A percentile compares a stretch with the other conserved stretches of the same genome.
These are phyloP conservation scores for Teratosphaeriaceae sp. DNA, from an alignment of 2,329 filamentous ascomycete genomes.

Conservation along the genomic window DNA sequence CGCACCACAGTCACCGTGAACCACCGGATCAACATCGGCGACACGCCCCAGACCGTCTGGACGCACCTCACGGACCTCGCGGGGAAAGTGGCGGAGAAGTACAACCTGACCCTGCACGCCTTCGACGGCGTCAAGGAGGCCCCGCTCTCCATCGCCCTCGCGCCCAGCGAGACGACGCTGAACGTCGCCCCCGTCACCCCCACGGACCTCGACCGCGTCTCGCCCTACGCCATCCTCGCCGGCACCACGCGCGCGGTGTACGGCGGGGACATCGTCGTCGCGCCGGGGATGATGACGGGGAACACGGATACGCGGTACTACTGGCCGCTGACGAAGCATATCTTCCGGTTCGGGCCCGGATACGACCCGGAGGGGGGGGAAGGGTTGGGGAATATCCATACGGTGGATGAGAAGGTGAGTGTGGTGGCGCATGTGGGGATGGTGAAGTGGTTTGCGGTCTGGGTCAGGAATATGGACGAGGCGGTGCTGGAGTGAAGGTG, in stretches of 20 bases:
- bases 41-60: conserved; percentile 42
- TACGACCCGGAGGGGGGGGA: conserved; percentile 24
- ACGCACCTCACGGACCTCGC: conserved; percentile 43
- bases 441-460: conserved; percentile 38
- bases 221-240: conserved; percentile 29
- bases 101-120: conserved; percentile 43
- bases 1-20: conserved; percentile 48
- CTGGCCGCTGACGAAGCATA: conserved; percentile 30
- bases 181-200: conserved; percentile 30
- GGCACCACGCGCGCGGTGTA: conserved; percentile 40
- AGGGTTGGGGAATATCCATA: conserved; percentile 28
- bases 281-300: conserved; percentile 31
- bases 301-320: conserved; percentile 31
- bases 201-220: conserved; percentile 29
- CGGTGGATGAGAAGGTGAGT: conserved; percentile 27
- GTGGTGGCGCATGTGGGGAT: conserved; percentile 38
- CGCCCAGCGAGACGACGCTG: conserved; percentile 19
- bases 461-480: conserved; percentile 41
- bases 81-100: conserved; percentile 41
- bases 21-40: conserved; percentile 52
- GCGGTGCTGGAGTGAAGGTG: conserved; percentile 30
- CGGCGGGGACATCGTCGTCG: conserved; percentile 33
- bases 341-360: conserved; percentile 32
- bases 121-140: conserved; percentile 38
- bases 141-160: conserved; percentile 27